Evolutionary conservation across 208 protist genomes (phyloP).

Genomic region (Leptomonas seymouri): DNA sequence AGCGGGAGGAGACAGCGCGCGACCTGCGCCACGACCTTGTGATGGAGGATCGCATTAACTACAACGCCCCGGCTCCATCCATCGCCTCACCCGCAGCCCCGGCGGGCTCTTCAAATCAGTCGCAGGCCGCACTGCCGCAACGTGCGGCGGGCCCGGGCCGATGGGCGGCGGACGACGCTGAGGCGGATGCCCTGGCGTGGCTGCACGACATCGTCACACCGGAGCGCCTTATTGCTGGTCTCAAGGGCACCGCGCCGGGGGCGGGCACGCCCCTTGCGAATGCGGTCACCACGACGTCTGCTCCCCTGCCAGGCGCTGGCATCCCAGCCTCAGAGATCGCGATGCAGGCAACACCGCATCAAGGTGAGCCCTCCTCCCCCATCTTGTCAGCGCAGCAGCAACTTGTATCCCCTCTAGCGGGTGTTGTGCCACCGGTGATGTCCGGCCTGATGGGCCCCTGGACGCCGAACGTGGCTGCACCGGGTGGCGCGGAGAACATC

Average conservation of each 20-base stretch:
- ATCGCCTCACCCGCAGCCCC: neutral
- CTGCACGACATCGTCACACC: constrained; percentile 83
- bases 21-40: constrained; percentile 53
- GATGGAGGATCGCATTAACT: constrained; percentile 65
- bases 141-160: neutral
- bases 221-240: constrained; percentile 35
- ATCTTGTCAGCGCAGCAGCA: neutral
- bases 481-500: constrained; percentile 14
- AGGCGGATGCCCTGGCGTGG: constrained; percentile 79
- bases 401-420: neutral
- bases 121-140: no score
- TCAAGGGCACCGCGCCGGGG: constrained; percentile 9
- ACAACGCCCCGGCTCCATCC: constrained; percentile 33
- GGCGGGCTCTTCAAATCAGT: neutral
- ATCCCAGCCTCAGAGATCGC: neutral
- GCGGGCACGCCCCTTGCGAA: constrained; percentile 6
- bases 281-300: neutral
- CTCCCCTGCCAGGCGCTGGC: neutral
- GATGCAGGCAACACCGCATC: neutral
- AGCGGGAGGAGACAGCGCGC: constrained; percentile 30
- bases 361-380: neutral
- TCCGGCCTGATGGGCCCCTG: constrained; percentile 14
- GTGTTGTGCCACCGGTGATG: neutral
- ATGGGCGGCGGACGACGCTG: constrained; percentile 17
- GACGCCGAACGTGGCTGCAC: constrained; percentile 25